phyloP scores from a whole-genome alignment of 2,329 filamentous ascomycete genomes.

The Lithohypha guttulata region DNA sequence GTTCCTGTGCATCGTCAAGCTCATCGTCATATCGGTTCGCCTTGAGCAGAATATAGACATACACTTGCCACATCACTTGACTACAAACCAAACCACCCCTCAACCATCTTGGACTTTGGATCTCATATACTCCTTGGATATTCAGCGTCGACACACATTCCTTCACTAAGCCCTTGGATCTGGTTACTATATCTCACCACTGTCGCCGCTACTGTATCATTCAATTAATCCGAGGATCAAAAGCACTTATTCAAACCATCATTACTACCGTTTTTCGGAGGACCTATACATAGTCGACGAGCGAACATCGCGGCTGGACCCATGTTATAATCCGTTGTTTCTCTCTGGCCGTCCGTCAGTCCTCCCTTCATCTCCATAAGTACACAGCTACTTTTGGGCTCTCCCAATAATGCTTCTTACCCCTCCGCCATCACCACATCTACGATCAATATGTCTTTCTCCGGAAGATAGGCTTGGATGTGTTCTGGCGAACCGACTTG shows the following conservation, averaged over 20 bases:
- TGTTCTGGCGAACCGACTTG: conserved; percentile 69
- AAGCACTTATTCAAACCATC: no score
- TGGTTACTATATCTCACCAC: conserved; percentile 6
- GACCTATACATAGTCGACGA: conserved; percentile 14
- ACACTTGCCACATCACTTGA: conserved; percentile 8
- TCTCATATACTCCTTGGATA: conserved; percentile 10
- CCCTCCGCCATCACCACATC: conserved; percentile 33
- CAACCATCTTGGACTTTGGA: conserved; percentile 3
- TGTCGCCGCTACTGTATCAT: no score
- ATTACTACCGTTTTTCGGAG: no score
- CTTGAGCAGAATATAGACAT: conserved; percentile 11
- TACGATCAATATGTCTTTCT: conserved; percentile 42
- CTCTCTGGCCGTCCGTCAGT: conserved; percentile 19
- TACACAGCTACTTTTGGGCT: conserved; percentile 26
- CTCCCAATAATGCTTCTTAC: conserved; percentile 38
- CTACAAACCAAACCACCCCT: conserved; percentile 3
- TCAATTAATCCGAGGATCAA: conserved; percentile 4
- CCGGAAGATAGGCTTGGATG: conserved; percentile 82
- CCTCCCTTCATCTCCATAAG: conserved; percentile 19
- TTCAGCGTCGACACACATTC: conserved; percentile 8
- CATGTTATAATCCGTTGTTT: conserved; percentile 21
- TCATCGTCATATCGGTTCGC: conserved; percentile 9
- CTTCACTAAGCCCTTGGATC: conserved; percentile 8
- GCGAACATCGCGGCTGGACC: conserved; percentile 18
- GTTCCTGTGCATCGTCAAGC: neutral